These are phyloP conservation scores for Ustilago loliicola DNA, from an alignment of 1,284 basidiomycete species.

Conservation along the genomic window DNA sequence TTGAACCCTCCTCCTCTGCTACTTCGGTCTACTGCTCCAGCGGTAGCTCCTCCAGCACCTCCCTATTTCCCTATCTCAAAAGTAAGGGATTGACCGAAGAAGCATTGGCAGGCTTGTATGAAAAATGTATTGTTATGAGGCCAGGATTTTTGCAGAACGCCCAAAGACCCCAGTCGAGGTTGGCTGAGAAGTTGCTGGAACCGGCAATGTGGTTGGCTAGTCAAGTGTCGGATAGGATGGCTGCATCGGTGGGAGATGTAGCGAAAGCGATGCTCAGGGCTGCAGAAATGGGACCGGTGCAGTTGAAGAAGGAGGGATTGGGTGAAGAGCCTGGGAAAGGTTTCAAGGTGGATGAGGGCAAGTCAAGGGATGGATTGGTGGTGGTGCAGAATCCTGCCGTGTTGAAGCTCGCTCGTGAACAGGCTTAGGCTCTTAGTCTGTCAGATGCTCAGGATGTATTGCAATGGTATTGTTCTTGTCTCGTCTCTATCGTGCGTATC, in stretches of 20 bases:
- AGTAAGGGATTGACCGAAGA: constrained; percentile 82
- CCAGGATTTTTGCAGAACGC: constrained; percentile 74
- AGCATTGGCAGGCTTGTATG: constrained; percentile 77
- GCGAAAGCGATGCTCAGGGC: constrained; percentile 50
- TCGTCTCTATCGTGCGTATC: background rate
- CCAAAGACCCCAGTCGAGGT: constrained; percentile 58
- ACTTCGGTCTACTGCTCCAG: constrained; percentile 80
- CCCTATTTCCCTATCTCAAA: constrained; percentile 56
- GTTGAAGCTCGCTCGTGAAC: constrained; percentile 22
- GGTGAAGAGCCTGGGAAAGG: background rate
- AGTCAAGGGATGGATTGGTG: background rate
- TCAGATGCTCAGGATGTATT: too few species aligned
- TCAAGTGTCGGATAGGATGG: constrained; percentile 13
- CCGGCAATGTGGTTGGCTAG: constrained; percentile 9
- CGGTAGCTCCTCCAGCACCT: constrained; percentile 14
- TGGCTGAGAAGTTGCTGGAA: constrained; percentile 69
- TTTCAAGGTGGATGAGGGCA: constrained; percentile 30
- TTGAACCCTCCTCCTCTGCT: constrained; percentile 72
- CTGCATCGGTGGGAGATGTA: constrained; percentile 28
- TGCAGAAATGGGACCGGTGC: constrained; percentile 21
- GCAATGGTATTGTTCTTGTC: too few species aligned
- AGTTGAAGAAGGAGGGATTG: constrained; percentile 9
- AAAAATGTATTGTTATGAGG: constrained; percentile 78
- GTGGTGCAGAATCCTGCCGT: constrained; percentile 15
- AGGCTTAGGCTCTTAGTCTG: background rate